Conservation (phyloP, 257 asterid genomes). For the Solanum lignicaule region DNA sequence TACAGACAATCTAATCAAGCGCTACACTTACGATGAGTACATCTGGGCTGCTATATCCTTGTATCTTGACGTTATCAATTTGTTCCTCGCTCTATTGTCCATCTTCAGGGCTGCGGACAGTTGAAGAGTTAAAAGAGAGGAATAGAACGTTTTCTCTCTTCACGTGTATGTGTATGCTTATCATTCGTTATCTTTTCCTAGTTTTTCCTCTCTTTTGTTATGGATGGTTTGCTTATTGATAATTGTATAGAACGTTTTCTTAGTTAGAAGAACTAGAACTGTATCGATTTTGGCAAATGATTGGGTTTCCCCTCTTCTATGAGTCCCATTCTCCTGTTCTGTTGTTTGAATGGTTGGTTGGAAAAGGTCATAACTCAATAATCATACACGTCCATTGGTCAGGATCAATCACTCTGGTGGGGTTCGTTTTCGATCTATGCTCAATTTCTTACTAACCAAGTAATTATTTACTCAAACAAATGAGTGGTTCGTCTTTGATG, state of each 20-base stretch:
- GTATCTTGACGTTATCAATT: slow-evolving; percentile 46
- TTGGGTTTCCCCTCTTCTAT: neutral
- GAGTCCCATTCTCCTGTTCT: neutral
- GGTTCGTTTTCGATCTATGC: neutral
- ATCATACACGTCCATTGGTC: neutral
- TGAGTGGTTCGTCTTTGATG: neutral
- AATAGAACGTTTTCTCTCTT: neutral
- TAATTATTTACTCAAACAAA: too few relatives aligned
- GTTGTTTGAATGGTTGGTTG: neutral
- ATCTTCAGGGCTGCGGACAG: slow-evolving; percentile 22
- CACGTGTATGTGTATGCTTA: neutral
- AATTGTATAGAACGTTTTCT: neutral
- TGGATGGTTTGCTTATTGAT: neutral
- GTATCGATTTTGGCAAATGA: neutral
- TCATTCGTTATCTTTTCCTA: neutral
- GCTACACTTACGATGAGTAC: slow-evolving; percentile 36
- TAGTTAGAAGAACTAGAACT: neutral
- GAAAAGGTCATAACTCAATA: neutral
- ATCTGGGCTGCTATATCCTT: slow-evolving; percentile 52
- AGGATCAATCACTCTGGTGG: neutral
- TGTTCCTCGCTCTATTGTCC: slow-evolving; percentile 25
- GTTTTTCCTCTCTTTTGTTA: neutral
- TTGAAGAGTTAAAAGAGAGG: slow-evolving; percentile 7
- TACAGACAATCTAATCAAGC: slow-evolving; percentile 37
- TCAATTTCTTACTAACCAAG: neutral